These are phyloP conservation scores for Colletotrichum salicis DNA, from an alignment of 2,329 filamentous ascomycete genomes.

Conservation along the genomic window DNA sequence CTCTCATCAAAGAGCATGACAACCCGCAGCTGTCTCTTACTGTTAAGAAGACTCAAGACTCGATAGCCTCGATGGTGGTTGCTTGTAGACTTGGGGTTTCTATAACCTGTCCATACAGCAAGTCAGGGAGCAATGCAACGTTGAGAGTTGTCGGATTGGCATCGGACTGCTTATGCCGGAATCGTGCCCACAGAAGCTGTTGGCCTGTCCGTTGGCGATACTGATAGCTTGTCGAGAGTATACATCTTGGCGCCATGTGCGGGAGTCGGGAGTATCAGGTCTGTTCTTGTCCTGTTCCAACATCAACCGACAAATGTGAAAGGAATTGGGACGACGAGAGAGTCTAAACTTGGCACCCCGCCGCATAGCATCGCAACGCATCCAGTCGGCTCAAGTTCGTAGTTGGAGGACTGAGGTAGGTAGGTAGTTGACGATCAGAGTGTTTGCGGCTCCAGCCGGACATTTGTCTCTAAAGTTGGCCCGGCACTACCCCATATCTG, in stretches of 20 bases:
- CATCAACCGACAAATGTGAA: neutral
- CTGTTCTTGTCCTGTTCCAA: neutral
- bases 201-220: neutral
- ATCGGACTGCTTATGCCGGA: neutral
- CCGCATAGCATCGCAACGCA: neutral
- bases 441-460: constrained; percentile 22
- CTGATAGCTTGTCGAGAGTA: neutral
- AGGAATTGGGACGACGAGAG: neutral
- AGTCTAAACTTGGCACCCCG: neutral
- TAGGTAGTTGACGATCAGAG: neutral
- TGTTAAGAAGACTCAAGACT: neutral
- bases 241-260: neutral
- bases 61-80: neutral
- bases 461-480: neutral
- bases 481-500: neutral
- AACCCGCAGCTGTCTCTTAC: neutral
- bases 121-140: constrained; percentile 7
- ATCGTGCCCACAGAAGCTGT: neutral
- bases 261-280: neutral
- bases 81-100: neutral
- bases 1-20: constrained; percentile 21
- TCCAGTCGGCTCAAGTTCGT: neutral
- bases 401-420: neutral
- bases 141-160: constrained; percentile 16
- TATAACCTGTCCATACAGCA: neutral